Evolutionary conservation across 495 filamentous ascomycete genomes (phyloP).

Genomic region (Friedmanniomyces simplex): DNA sequence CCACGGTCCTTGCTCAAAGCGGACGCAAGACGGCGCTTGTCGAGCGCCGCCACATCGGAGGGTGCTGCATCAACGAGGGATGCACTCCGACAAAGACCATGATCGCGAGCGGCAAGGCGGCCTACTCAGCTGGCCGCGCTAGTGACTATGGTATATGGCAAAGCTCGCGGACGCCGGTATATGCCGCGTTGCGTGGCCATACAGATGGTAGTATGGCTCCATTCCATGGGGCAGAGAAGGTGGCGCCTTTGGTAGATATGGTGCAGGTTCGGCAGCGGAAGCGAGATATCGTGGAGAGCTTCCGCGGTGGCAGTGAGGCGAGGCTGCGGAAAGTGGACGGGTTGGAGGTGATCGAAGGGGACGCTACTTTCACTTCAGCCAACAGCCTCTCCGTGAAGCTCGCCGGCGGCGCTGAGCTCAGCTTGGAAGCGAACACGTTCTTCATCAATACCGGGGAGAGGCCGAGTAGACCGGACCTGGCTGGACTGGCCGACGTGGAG

Average conservation of each 20-base stretch:
- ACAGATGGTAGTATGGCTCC: not conserved
- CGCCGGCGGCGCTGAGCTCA: conserved; percentile 21
- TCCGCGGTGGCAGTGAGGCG: conserved; percentile 37
- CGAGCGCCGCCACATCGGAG: conserved; percentile 39
- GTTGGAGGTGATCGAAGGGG: conserved; percentile 38
- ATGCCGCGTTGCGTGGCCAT: not conserved
- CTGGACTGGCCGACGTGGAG: conserved; percentile 29
- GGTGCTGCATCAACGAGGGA: conserved; percentile 45
- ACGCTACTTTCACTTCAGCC: conserved; percentile 32
- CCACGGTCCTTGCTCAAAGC: conserved; percentile 34
- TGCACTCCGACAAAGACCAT: conserved; percentile 47
- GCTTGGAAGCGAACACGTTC: conserved; percentile 32
- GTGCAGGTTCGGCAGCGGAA: conserved; percentile 39
- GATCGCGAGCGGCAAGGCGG: conserved; percentile 39
- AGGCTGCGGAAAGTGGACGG: conserved; percentile 28
- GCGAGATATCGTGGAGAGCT: conserved; percentile 42
- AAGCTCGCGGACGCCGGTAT: conserved; percentile 1
- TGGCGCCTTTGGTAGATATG: conserved; percentile 29
- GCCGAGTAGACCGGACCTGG: conserved; percentile 30
- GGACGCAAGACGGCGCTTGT: conserved; percentile 34
- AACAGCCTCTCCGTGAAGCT: conserved; percentile 28
- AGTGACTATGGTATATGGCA: conserved; percentile 38
- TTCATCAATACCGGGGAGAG: conserved; percentile 40
- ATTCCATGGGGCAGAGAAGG: conserved; percentile 14
- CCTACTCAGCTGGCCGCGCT: conserved; percentile 33